Evolutionary conservation across 495 filamentous ascomycete genomes (phyloP), one percentile per base, ranked within the genome.

Genomic region (Xanthoparmelia taractica): DNA sequence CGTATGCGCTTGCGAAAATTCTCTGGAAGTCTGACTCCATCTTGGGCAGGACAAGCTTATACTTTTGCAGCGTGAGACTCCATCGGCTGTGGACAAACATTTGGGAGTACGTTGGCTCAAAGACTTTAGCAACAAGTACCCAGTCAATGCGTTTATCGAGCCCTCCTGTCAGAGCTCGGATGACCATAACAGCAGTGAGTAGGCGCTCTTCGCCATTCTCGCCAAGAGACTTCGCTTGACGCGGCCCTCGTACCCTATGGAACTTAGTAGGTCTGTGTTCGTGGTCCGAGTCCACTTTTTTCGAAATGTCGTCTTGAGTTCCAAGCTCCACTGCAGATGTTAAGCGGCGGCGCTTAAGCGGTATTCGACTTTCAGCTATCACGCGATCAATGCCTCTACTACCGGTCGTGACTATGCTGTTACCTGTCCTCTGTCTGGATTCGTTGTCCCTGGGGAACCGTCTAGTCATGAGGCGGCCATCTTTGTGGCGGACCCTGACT

Each of bases 1-100:
- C 82, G 68, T 96, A 97, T 0, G 90, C 95, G 48, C 82, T 78
- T 25, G 92, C 74, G 70, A 90, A 96, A 20, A 78, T 77, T 38
- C 85, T 78, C 65, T 91, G 88, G 70, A 97, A 96, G 65, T 89
- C 85, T n/a, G 75, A 74, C 34, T 87, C 85, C 69, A 97, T 75
- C 60, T 84, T 83, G 10, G 87, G 78, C 48, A 96, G 80, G 33
- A 84, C 80, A 13, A 80, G 75, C 56, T 80, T 79, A 55, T 85
- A 81, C 61, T 82, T 84, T 55, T 76, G 81, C 17, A 82, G 78
- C 15, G 88, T 72, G 10, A 66, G 74, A 36, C 75, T 77, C 81
- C 87, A 94, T 45, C 80, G 78, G 25, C 83, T 82, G 57, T 81
- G 77, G 12, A 96, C 74, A 45, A 78, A 78, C 47, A 74, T 77